Conservation (phyloP, 257 asterid genomes). For the Rehmannia glutinosa region DNA sequence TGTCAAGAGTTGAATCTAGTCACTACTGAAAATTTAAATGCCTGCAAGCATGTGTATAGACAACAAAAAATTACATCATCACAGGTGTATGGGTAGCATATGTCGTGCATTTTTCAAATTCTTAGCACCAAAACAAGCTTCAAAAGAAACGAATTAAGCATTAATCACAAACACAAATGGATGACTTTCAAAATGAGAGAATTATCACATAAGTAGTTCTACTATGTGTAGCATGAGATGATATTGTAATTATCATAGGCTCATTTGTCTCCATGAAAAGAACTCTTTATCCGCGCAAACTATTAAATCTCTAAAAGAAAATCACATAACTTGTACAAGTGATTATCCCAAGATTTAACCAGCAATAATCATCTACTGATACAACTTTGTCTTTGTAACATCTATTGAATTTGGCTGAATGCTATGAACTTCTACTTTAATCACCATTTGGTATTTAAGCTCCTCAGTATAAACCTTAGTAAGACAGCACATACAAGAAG, state of each 20-base stretch:
- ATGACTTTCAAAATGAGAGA: background rate
- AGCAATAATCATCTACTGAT: too few species aligned
- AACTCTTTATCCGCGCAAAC: too few species aligned
- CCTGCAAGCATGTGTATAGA: background rate
- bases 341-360: too few species aligned
- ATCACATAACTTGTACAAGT: too few species aligned
- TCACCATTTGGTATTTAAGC: background rate
- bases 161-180: background rate
- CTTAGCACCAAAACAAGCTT: background rate
- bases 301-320: too few species aligned
- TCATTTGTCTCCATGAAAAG: background rate
- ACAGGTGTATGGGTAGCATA: background rate
- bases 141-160: background rate
- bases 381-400: too few species aligned
- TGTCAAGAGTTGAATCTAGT: background rate
- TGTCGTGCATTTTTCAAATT: background rate
- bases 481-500: background rate
- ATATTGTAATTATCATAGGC: background rate
- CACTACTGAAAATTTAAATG: background rate
- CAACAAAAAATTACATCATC: background rate
- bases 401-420: too few species aligned
- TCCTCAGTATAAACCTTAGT: background rate
- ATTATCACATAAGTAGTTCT: background rate
- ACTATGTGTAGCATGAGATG: background rate
- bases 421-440: background rate